Percentiles rank a stretch among this genome's conserved stretches.
These are phyloP conservation scores for Sideroxylon spinosum DNA, from an alignment of 179 eudicot genomes.

Conservation along the genomic window DNA sequence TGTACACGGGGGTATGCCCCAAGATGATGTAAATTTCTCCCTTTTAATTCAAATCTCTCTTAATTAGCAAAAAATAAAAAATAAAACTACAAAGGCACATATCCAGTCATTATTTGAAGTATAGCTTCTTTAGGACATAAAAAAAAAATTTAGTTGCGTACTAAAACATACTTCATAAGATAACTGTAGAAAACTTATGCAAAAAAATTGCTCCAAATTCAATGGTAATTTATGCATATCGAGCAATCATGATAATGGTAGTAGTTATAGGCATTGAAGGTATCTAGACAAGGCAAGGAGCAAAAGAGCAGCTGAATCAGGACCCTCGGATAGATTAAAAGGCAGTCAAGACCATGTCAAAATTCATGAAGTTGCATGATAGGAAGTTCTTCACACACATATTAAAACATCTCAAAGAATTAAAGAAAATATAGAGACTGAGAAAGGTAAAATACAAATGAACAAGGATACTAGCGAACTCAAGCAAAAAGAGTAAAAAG, in stretches of 20 bases:
- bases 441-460: not conserved
- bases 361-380: slow-evolving; percentile 6
- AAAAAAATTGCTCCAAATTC: not conserved
- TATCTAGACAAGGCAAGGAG: not conserved
- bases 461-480: not conserved
- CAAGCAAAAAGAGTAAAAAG: not conserved
- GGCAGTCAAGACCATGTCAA: not conserved
- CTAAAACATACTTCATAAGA: not conserved
- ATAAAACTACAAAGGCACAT: too few species aligned
- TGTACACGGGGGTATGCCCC: too few species aligned
- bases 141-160: not conserved
- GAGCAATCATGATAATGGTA: not conserved
- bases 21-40: too few species aligned
- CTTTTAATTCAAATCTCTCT: too few species aligned
- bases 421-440: not conserved
- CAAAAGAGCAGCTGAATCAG: not conserved
- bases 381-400: not conserved
- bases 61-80: too few species aligned
- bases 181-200: not conserved
- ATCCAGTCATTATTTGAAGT: slow-evolving; percentile 6
- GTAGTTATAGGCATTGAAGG: not conserved
- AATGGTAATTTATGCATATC: not conserved
- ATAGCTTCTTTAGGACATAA: slow-evolving; percentile 1
- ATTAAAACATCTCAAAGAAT: not conserved
- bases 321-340: not conserved